These are phyloP conservation scores for Sisymbrium altissimum DNA, from an alignment of 345 rosid genomes.

Conservation along the genomic window DNA sequence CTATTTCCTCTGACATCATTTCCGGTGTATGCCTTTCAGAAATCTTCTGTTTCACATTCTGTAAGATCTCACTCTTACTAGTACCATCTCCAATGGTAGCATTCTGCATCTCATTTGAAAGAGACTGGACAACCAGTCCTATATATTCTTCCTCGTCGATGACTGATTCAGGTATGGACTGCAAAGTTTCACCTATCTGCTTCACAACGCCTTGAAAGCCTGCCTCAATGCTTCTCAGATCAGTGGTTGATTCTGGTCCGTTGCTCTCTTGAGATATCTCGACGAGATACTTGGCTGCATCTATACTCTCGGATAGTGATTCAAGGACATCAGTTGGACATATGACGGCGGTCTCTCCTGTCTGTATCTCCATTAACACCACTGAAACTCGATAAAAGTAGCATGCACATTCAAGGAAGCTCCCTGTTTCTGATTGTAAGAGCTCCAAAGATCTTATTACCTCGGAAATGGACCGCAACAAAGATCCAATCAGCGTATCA, in stretches of 20 bases:
- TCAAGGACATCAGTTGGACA: slow-evolving; percentile 47
- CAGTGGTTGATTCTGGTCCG: slow-evolving; percentile 34
- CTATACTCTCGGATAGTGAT: slow-evolving; percentile 46
- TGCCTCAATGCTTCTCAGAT: slow-evolving; percentile 38
- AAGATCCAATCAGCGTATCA: slow-evolving; percentile 33
- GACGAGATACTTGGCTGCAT: slow-evolving; percentile 47
- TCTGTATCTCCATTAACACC: slow-evolving; percentile 68
- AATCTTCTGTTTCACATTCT: slow-evolving; percentile 15
- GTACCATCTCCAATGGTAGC: slow-evolving; percentile 36
- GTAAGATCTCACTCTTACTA: slow-evolving; percentile 23
- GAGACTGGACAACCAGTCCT: slow-evolving; percentile 51
- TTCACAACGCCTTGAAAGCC: slow-evolving; percentile 48
- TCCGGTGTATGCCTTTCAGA: slow-evolving; percentile 16
- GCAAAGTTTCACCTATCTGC: slow-evolving; percentile 58
- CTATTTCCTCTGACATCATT: slow-evolving; percentile 22
- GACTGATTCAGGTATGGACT: slow-evolving; percentile 56
- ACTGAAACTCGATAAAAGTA: slow-evolving; percentile 62
- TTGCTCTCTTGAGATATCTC: slow-evolving; percentile 26
- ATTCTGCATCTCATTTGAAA: slow-evolving; percentile 70
- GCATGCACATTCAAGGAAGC: slow-evolving; percentile 50
- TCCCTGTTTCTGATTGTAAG: slow-evolving; percentile 42
- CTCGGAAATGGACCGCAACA: slow-evolving; percentile 54
- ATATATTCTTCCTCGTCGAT: slow-evolving; percentile 49
- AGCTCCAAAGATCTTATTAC: slow-evolving; percentile 41
- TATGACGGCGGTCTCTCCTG: slow-evolving; percentile 33